A percentile compares a stretch with the other conserved stretches of the same genome.
These are phyloP conservation scores for Aspergillus tubingensis DNA, from an alignment of 2,329 filamentous ascomycete species.

Conservation along the genomic window DNA sequence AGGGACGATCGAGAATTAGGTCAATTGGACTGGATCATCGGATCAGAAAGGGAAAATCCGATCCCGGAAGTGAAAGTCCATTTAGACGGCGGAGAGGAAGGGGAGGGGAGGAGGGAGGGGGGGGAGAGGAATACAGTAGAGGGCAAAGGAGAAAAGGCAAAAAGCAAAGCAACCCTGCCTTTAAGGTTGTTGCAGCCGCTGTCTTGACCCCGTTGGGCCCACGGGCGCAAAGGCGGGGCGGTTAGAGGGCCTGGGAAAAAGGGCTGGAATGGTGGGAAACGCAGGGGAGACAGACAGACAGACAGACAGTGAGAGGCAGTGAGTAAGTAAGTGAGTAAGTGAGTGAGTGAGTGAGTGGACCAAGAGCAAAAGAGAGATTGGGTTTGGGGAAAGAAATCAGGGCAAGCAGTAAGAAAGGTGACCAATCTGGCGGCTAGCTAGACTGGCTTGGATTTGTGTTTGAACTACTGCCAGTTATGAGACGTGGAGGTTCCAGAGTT, in stretches of 20 bases:
- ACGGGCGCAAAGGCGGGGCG: constrained; percentile 26
- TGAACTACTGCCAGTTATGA: neutral
- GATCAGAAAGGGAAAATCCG: constrained; percentile 6
- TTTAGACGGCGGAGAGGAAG: neutral
- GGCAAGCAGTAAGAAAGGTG: neutral
- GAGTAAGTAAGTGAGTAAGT: no score
- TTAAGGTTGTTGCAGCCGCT: constrained; percentile 30
- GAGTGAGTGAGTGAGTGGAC: no score
- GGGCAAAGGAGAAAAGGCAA: neutral
- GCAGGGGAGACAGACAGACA: neutral
- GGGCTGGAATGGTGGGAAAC: neutral
- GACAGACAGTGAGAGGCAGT: no score
- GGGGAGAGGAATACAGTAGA: neutral
- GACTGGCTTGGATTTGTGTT: neutral
- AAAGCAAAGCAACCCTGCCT: constrained; percentile 15
- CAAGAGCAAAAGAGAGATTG: no score
- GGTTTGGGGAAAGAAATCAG: neutral
- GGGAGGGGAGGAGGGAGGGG: neutral
- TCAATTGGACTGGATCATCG: constrained; percentile 12
- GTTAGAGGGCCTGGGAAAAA: constrained; percentile 11
- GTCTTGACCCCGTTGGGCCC: constrained; percentile 28
- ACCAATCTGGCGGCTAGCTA: neutral
- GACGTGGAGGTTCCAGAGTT: neutral
- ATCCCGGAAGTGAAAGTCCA: neutral
- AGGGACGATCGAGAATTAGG: constrained; percentile 13